Evolutionary conservation across 345 rosid species (phyloP), one percentile per base, ranked within the genome.

Genomic region (Ricinus communis): DNA sequence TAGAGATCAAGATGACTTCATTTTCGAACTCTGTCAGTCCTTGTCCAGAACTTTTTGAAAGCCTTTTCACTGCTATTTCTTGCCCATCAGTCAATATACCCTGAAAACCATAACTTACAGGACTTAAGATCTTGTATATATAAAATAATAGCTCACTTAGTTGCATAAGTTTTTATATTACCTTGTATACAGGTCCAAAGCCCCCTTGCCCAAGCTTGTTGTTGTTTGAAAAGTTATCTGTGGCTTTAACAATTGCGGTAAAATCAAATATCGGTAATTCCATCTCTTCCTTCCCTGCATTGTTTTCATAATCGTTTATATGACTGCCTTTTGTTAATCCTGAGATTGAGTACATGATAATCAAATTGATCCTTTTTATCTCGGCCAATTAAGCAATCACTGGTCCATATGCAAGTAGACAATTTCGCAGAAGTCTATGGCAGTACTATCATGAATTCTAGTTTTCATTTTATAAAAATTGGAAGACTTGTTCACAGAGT

Each of bases 171-270:
- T 1, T 66, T 4, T n/a, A 12, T 50, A 2, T 59, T 12, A 74
- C 72, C 68, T 74, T 74, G 53, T 57, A 73, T 0, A 74, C 63
- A 40, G 69, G 69, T 56, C 85, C 82, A 60, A 79, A 82, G 19
- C 85, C 79, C 40, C 85, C 81, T 49, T 73, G 74, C 40, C 79
- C 81, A 2, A 79, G 79, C 51, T 70, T 65, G 30, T 71, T 82
- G 10, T 8, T 22, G 0, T 6, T 5, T 2, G 77, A 71, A 15
- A 79, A 82, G 15, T 70, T 56, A 1, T 74, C 1, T 1, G 83
- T 76, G 46, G 87, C 71, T 5, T 28, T 30, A 6, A 11, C 22
- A 4, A 65, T 28, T 3, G 71, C 53, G 61, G 13, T 53, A 31
- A 15, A 10, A 36, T 53, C 49, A 54, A 52, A 52, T 15, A 54